Evolutionary conservation across 1,284 basidiomycete species (phyloP).

Genomic region (Mycena sp.): DNA sequence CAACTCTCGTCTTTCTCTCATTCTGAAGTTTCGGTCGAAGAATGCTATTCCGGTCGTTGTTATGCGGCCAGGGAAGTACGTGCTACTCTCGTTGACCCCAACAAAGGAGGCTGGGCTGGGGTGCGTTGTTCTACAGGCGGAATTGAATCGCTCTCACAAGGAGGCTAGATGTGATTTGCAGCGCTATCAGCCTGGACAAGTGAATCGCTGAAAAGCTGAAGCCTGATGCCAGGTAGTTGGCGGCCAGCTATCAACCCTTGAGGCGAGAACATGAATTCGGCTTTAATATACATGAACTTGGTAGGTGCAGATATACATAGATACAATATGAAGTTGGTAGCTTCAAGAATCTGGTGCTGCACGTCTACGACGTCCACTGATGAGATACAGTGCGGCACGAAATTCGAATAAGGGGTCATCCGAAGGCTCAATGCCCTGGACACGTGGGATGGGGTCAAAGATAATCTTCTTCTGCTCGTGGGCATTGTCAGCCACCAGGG

Average conservation of each 20-base stretch:
- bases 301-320: too few species aligned
- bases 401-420: conserved; percentile 32
- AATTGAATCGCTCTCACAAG: not conserved
- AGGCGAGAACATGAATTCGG: too few species aligned
- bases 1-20: not conserved
- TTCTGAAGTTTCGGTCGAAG: not conserved
- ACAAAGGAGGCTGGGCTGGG: conserved; percentile 20
- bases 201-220: conserved; percentile 24
- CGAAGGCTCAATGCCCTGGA: conserved; percentile 30
- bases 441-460: conserved; percentile 33
- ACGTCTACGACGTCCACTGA: conserved; percentile 31
- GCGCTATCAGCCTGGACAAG: conserved; percentile 29
- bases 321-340: not conserved
- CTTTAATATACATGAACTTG: too few species aligned
- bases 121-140: conserved; percentile 3
- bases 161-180: conserved; percentile 22
- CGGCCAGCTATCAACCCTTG: too few species aligned
- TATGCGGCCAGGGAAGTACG: conserved; percentile 16
- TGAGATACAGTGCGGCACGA: conserved; percentile 33
- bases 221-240: too few species aligned
- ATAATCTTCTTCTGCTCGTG: conserved; percentile 30
- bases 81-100: conserved; percentile 17
- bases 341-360: conserved; percentile 18
- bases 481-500: conserved; percentile 20
- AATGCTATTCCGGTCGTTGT: conserved; percentile 23